Base-by-base conservation (phyloP, 768 basidiomycete species). In the Lyophyllum semitale region DNA sequence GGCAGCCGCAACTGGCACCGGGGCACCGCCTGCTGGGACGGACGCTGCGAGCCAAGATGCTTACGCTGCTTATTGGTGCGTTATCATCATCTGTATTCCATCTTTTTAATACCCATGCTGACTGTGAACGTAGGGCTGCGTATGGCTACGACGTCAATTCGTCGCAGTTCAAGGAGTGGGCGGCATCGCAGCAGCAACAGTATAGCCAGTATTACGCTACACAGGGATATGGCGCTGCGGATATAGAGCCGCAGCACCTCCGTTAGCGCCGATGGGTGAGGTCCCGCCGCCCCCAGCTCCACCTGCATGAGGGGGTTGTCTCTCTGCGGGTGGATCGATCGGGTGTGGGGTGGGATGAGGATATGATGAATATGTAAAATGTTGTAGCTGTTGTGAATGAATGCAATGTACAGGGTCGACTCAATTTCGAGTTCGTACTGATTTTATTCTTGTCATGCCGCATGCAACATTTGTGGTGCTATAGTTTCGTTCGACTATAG, bases 131-230 rank as follows among this genome's bases (percentile, higher is more conserved):
- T 9, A 91, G 90, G 91, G 87, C 91, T 58, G 85, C 87, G 8
- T 91, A 90, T 63, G 91, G 91, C 11, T 93, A 92, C 68, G 91
- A 93, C 62, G 87, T 92, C 57, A 93, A 92, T 65, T 90, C 91
- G 3, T 63, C 80, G 1, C 82, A 91, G 62, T 92, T 92, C 68
- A 91, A 90, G 67, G 83, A 89, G 61, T 91, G 91, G 91, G 82
- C 83, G 32, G 84, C 87, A 7, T 82, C 82, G 57, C 87, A 89
- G 59, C 85, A 88, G 62, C 79, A 83, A 57, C 85, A 87, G 62
- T 91, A 92, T 61, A 78, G 77, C 15, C 85, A 89, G 57, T 91
- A 91, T 69, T 90, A 91, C 64, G 78, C 81, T n/a, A 70, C 79
- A 26, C 78, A 83, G 50, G 83, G 78, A 1, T 83, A 87, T 54